These are phyloP conservation scores for Serendipita sp. DNA, from an alignment of 1,284 basidiomycete species.

Conservation along the genomic window DNA sequence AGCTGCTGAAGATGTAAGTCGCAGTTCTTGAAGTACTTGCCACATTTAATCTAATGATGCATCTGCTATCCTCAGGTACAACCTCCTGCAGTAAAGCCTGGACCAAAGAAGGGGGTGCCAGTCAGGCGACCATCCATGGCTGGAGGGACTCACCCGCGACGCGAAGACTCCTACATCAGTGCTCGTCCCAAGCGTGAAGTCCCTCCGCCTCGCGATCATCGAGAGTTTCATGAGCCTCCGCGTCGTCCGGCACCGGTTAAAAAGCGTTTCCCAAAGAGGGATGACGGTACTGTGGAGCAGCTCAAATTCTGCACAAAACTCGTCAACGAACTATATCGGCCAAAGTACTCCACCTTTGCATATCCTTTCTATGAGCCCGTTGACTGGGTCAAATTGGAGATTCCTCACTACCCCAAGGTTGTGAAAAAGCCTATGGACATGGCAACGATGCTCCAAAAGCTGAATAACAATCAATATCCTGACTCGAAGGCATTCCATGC, in stretches of 20 bases:
- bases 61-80: conserved; percentile 27
- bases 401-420: conserved; percentile 76
- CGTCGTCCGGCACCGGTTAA: conserved; percentile 72
- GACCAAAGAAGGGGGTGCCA: neutral
- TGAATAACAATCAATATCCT: conserved; percentile 63
- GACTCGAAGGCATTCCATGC: conserved; percentile 68
- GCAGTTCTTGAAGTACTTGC: conserved; percentile 9
- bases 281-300: conserved; percentile 68
- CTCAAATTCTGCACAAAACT: conserved; percentile 71
- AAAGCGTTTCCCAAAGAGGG: conserved; percentile 43
- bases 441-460: conserved; percentile 72
- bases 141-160: conserved; percentile 25
- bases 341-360: conserved; percentile 61
- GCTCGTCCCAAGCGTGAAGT: conserved; percentile 94
- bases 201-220: conserved; percentile 51
- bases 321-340: conserved; percentile 64
- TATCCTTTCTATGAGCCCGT: conserved; percentile 89
- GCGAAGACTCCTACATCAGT: conserved; percentile 43
- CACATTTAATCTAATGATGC: conserved; percentile 10
- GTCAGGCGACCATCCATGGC: conserved; percentile 37
- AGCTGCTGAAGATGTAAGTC: conserved; percentile 47
- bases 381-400: conserved; percentile 63
- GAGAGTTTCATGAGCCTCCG: conserved; percentile 33
- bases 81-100: conserved; percentile 17
- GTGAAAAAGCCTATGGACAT: conserved; percentile 94